phyloP scores from a whole-genome alignment of 371 early-diverging fungal genomes.

The Zopfochytrium polystomum region DNA sequence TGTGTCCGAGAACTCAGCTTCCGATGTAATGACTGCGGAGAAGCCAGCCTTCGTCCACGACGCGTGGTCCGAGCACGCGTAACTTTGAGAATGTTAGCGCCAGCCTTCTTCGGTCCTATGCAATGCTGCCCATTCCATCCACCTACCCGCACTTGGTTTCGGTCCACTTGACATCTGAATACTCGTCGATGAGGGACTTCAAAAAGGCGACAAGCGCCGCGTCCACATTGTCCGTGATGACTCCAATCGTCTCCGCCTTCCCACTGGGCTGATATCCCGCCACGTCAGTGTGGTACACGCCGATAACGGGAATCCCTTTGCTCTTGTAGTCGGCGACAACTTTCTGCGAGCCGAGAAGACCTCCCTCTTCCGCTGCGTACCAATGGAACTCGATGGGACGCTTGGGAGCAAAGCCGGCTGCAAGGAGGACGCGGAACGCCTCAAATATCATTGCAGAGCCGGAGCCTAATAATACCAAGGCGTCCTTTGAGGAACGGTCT shows the following conservation, averaged over 20 bases:
- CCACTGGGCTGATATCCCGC: slow-evolving; percentile 64
- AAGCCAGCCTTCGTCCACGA: slow-evolving; percentile 84
- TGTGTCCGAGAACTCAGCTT: slow-evolving; percentile 66
- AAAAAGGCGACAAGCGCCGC: slow-evolving; percentile 64
- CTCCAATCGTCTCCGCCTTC: slow-evolving; percentile 64
- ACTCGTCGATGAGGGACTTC: slow-evolving; percentile 37
- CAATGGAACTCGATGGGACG: slow-evolving; percentile 93
- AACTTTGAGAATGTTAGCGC: too few relatives aligned
- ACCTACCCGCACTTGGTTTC: slow-evolving; percentile 3
- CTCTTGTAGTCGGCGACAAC: slow-evolving; percentile 69
- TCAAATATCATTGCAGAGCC: slow-evolving; percentile 87
- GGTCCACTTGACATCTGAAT: background rate
- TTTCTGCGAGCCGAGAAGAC: slow-evolving; percentile 69
- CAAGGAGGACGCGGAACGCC: slow-evolving; percentile 70
- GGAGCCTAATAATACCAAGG: slow-evolving; percentile 48
- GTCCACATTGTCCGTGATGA: slow-evolving; percentile 80
- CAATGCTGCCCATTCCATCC: slow-evolving; percentile 5
- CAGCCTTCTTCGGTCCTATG: too few relatives aligned
- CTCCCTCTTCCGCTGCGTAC: slow-evolving; percentile 46
- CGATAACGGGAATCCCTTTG: slow-evolving; percentile 47
- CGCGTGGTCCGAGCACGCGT: too few relatives aligned
- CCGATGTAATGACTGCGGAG: slow-evolving; percentile 82
- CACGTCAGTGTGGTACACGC: slow-evolving; percentile 74
- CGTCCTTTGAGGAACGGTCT: slow-evolving; percentile 1
- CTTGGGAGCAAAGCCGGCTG: slow-evolving; percentile 67